phyloP scores from a whole-genome alignment of 202 grass and related monocot species.

The Zoysia matrella region DNA sequence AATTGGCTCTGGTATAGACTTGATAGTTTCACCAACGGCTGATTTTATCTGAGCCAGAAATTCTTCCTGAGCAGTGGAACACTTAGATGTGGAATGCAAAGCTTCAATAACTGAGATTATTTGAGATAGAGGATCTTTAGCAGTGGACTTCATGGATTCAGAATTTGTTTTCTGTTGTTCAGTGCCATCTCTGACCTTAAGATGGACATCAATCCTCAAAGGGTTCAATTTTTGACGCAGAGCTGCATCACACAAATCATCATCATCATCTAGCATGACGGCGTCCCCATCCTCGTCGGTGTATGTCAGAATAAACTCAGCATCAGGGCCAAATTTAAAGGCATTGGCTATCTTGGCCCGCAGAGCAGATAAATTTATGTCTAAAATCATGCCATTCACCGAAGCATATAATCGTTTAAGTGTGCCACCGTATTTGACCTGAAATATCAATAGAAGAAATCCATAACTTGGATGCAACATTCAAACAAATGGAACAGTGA shows the following conservation, averaged over 20 bases:
- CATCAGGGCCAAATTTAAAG: constrained; percentile 63
- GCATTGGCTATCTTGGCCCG: constrained; percentile 63
- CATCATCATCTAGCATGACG: constrained; percentile 75
- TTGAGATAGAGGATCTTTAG: constrained; percentile 34
- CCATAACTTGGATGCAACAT: background rate
- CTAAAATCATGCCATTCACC: constrained; percentile 50
- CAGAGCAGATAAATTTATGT: constrained; percentile 59
- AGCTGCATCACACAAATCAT: constrained; percentile 79
- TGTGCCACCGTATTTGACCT: constrained; percentile 81
- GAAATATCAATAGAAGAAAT: constrained; percentile 19
- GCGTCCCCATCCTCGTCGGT: constrained; percentile 29
- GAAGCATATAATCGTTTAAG: constrained; percentile 75
- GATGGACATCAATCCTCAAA: constrained; percentile 73
- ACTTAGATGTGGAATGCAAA: constrained; percentile 52
- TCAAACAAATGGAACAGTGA: background rate
- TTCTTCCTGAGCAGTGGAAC: constrained; percentile 49
- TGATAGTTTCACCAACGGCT: constrained; percentile 69
- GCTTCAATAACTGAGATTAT: constrained; percentile 54
- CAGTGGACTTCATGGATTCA: constrained; percentile 19
- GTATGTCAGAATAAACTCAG: constrained; percentile 27
- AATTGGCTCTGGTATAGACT: constrained; percentile 61
- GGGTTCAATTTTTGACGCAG: constrained; percentile 79
- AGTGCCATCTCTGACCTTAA: constrained; percentile 43
- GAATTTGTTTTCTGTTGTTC: constrained; percentile 29
- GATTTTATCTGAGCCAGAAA: constrained; percentile 41